Conservation (phyloP, 768 basidiomycete genomes). For the Pisolithus orientalis region DNA sequence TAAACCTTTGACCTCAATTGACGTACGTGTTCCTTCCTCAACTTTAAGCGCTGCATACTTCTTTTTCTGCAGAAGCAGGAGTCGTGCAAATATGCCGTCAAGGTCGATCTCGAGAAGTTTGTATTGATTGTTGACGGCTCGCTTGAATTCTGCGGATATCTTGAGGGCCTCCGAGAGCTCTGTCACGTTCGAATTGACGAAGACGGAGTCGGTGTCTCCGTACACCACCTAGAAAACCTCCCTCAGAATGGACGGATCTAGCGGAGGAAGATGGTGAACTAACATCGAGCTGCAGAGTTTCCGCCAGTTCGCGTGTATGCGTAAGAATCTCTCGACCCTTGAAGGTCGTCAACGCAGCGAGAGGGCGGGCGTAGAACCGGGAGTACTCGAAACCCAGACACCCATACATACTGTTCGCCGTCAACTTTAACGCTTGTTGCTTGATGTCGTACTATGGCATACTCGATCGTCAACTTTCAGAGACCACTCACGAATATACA, state of each 20-base stretch:
- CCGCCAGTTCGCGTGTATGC: slow-evolving; percentile 87
- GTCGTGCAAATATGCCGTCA: slow-evolving; percentile 87
- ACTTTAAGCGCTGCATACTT: slow-evolving; percentile 98
- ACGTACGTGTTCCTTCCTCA: slow-evolving; percentile 71
- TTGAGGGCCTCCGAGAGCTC: slow-evolving; percentile 85
- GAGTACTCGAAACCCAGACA: slow-evolving; percentile 98
- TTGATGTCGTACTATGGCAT: slow-evolving; percentile 83
- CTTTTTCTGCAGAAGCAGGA: slow-evolving; percentile 95
- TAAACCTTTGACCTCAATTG: slow-evolving; percentile 89
- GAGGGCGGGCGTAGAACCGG: slow-evolving; percentile 90
- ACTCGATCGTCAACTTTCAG: background rate
- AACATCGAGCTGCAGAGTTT: slow-evolving; percentile 84
- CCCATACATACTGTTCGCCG: slow-evolving; percentile 99
- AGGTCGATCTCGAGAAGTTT: slow-evolving; percentile 95
- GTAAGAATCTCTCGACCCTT: slow-evolving; percentile 97
- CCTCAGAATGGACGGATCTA: background rate
- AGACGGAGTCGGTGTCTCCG: slow-evolving; percentile 98
- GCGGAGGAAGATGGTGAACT: slow-evolving; percentile 20
- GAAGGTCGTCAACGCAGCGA: slow-evolving; percentile 96
- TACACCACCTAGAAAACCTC: slow-evolving; percentile 74
- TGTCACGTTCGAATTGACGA: slow-evolving; percentile 92
- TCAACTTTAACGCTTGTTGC: slow-evolving; percentile 94
- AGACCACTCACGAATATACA: background rate
- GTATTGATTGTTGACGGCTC: slow-evolving; percentile 93
- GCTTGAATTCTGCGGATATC: slow-evolving; percentile 91